A percentile compares a stretch with the other conserved stretches of the same genome.
Conservation (phyloP, 2,329 filamentous ascomycete species). For the Fusarium marasasianum region DNA sequence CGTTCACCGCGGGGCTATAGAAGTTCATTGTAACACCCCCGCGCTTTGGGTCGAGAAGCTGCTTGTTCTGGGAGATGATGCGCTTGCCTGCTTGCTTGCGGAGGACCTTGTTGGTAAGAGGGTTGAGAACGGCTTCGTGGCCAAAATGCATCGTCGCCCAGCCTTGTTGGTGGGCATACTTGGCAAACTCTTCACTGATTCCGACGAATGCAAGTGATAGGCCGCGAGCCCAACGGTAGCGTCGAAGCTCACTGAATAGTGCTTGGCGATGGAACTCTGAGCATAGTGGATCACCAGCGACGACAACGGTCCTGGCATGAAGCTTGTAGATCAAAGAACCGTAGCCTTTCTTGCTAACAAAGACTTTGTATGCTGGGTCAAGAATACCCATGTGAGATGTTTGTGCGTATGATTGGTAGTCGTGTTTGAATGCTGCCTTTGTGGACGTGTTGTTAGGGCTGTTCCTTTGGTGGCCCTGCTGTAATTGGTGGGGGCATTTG, state of each 20-base stretch:
- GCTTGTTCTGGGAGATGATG: constrained; percentile 3
- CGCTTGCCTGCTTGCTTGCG: constrained; percentile 4
- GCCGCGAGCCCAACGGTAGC: background rate
- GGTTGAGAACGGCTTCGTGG: constrained; percentile 2
- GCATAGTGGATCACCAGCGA: constrained; percentile 7
- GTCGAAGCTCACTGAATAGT: background rate
- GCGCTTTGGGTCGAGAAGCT: background rate
- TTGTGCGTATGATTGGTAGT: background rate
- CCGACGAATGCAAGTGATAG: constrained; percentile 4
- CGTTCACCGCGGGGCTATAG: background rate
- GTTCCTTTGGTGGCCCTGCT: background rate
- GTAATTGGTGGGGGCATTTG: background rate
- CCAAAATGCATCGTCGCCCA: constrained; percentile 12
- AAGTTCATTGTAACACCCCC: background rate
- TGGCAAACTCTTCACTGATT: background rate
- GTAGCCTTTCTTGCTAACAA: background rate
- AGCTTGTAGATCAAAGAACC: constrained; percentile 4
- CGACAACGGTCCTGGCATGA: background rate
- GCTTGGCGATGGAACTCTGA: background rate
- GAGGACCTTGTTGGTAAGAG: constrained; percentile 4
- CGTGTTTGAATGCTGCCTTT: background rate
- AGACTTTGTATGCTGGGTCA: constrained; percentile 3
- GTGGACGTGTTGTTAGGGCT: background rate
- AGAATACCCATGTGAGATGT: constrained; percentile 21
- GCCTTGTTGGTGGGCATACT: background rate